These are phyloP conservation scores for Phalaenopsis aphrodite DNA, from an alignment of 106 monocot genomes.

Conservation along the genomic window DNA sequence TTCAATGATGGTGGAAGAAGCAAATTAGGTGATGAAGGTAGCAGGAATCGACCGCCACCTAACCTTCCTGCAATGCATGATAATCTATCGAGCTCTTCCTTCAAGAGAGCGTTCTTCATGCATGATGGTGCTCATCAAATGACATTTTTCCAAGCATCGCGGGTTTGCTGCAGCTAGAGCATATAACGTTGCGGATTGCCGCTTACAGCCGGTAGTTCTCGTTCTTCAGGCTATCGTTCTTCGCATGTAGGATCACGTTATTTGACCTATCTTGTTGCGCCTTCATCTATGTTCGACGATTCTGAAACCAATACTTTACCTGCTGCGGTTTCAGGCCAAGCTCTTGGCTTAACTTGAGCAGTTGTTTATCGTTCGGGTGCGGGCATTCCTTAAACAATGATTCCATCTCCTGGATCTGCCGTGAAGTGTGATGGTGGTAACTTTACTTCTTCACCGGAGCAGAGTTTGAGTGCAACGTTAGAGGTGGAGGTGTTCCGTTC, in stretches of 20 bases:
- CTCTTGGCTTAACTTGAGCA: conserved; percentile 87
- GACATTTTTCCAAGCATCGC: conserved; percentile 87
- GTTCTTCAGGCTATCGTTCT: conserved; percentile 87
- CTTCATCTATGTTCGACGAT: conserved; percentile 97
- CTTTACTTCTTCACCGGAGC: conserved; percentile 68
- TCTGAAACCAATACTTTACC: conserved; percentile 99
- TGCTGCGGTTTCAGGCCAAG: conserved; percentile 92
- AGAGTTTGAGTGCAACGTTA: conserved; percentile 6
- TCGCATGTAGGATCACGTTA: conserved; percentile 66
- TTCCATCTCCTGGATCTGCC: conserved; percentile 97
- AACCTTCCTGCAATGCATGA: conserved; percentile 61
- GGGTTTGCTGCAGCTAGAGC: conserved; percentile 81
- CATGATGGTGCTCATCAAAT: conserved; percentile 87
- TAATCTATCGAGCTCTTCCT: conserved; percentile 88
- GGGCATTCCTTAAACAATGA: conserved; percentile 94
- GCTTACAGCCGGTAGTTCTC: conserved; percentile 88
- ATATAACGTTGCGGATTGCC: conserved; percentile 70
- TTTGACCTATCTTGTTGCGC: conserved; percentile 92
- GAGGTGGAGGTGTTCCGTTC: conserved; percentile 14
- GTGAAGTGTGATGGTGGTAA: conserved; percentile 91
- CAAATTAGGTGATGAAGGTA: conserved; percentile 19
- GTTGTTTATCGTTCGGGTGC: conserved; percentile 96
- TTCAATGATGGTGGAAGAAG: conserved; percentile 51
- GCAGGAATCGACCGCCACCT: conserved; percentile 15
- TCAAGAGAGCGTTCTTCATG: conserved; percentile 86